Base-by-base conservation (phyloP, 2,329 filamentous ascomycete genomes). In the Pseudogymnoascus sp. region DNA sequence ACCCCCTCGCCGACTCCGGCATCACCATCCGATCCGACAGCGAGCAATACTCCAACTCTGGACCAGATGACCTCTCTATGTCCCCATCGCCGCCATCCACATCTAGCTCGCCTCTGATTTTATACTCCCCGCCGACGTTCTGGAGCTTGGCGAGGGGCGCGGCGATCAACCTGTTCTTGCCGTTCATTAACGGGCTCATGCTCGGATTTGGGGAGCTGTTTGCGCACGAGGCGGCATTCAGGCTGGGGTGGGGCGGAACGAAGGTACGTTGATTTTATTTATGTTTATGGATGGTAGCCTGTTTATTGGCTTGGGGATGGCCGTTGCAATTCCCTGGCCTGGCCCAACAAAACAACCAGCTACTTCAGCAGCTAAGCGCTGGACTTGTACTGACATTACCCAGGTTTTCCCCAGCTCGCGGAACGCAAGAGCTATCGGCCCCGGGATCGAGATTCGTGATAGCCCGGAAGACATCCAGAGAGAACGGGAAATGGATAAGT, bases 121-220 rank as follows among this genome's bases (percentile, higher is more conserved):
- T 97, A 54, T 99, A 97, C 81, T 85, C 86, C 66, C 91, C 92
- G 3, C 92, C 94, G 2, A 95, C 91, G 0, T 70, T 95, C 47
- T 96, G 90, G 90, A 86, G 89, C 8, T 74, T 99, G 64, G 67
- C 97, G 60, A 85, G 93, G 61, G 91, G 94, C 37, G 90, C 91
- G 14, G 91, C 92, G 5, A 99, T 99, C 76, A 99, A 99, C 73
- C 79, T 99, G n/a, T 70, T 99, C 1, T 77, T 99, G 18, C 94
- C 94, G 0, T 99, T 99, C 70, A 85, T 99, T 71, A 99, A 99
- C 76, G 94, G 94, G 54, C 83, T 99, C 79, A 99, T 99, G 94
- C 77, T 99, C 70, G 94, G 94, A 2, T 97, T 99, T 71, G 94
- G 94, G 67, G 94, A 99, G 77, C 77, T 99, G 59, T 93, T 99